Evolutionary conservation across 192 early-diverging fungal species (phyloP), one percentile per base, ranked within the genome.

Genomic region (Phycomyces nitens): DNA sequence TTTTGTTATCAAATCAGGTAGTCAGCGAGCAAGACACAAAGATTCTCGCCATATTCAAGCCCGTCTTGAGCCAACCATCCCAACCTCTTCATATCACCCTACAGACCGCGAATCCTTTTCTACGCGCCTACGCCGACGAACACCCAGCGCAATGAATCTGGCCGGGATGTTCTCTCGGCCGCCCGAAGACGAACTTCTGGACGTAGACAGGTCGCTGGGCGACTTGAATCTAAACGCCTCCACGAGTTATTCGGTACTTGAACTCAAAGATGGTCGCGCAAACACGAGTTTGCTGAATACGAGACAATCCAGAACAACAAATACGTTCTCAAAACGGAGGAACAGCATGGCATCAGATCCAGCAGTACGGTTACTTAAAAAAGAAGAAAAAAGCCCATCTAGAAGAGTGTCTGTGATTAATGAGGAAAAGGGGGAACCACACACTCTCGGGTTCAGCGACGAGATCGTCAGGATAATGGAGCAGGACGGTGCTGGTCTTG

Each of bases 1-100:
- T 27, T 58, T 75, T 43, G 58, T 75, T 12, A 24, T 43, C 53
- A 65, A 50, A 55, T 51, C 55, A 55, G 39, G 50, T 4, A 47
- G 53, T 64, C 68, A 42, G 16, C 53, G 10, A 41, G 60, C 15
- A 42, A 60, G 22, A 15, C 68, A 59, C 59, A 50, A 44, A 58
- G 23, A n/a, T 3, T 22, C 43, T 29, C 22, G 14, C 24, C 29
- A 23, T 29, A 50, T 21, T n/a, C 40, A 43, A 16, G 23, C 66
- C 21, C 51, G 50, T 15, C 51, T 34, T 7, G 29, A 57, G 8
- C 26, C 29, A 21, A 14, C 50, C 34, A 51, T 51, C 27, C n/a
- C 60, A 27, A 15, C 26, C 21, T 42, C 58, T 29, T 18, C 52
- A 10, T 61, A 57, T 5, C 41, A 29, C 1, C 47, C 53, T 52